Conservation (phyloP, 2,329 filamentous ascomycete genomes). For the Pseudogymnoascus sp. region DNA sequence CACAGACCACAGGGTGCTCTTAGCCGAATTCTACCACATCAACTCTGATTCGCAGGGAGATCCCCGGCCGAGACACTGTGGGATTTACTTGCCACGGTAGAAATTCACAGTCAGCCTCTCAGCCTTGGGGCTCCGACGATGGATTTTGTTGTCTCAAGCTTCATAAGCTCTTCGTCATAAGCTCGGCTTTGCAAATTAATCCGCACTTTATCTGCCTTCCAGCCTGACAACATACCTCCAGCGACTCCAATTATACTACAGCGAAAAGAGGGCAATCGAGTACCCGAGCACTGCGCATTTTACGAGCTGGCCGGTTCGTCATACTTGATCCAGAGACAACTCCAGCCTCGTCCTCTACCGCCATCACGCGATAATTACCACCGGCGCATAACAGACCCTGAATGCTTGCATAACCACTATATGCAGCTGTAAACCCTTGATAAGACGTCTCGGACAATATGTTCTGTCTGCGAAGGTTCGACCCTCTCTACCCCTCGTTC, state of each 20-base stretch:
- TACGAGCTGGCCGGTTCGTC: background rate
- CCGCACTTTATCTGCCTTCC: background rate
- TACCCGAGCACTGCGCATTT: background rate
- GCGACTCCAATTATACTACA: background rate
- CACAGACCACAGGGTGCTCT: slow-evolving; percentile 2
- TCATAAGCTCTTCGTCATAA: background rate
- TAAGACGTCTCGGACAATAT: slow-evolving; percentile 30
- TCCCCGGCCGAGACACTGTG: background rate
- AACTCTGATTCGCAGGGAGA: slow-evolving; percentile 1
- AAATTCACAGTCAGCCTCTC: background rate
- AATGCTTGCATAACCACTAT: background rate
- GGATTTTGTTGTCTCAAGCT: background rate
- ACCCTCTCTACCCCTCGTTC: slow-evolving; percentile 5
- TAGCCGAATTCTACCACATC: background rate
- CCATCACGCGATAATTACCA: background rate
- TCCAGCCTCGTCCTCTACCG: background rate
- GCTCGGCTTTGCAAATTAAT: background rate
- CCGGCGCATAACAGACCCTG: background rate
- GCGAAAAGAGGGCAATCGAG: background rate
- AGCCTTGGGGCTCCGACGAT: background rate
- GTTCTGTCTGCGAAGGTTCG: slow-evolving; percentile 56
- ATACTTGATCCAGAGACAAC: background rate
- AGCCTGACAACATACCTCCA: background rate
- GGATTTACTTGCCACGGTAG: background rate
- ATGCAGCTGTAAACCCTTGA: background rate